Base-by-base conservation (phyloP, 257 asterid species). In the Fraxinus anomala region DNA sequence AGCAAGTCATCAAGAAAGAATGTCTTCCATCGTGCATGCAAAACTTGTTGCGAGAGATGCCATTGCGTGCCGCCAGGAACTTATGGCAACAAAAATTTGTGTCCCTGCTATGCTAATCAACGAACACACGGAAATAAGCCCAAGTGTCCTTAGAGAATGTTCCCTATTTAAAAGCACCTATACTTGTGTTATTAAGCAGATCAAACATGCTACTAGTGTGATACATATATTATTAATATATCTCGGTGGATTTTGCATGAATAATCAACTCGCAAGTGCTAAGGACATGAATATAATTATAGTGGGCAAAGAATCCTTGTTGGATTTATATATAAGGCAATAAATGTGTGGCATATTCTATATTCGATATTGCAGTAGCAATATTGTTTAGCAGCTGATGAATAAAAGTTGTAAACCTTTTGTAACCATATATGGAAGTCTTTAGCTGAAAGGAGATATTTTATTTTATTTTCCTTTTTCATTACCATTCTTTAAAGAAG, bases 51-150 rank as follows among this genome's bases (percentile, higher is more conserved):
- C 59, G 56, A 68, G 34, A 82, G 74, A 72, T 85, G 89, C 74
- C 49, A 82, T 7, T 85, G 89, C 33, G 89, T 85, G 33, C 89
- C 89, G 42, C 89, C 86, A 19, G 89, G 89, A 6, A 80, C 83
- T 54, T 80, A 80, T 28, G 86, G 89, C 30, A 72, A 85, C 77
- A 77, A 82, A 71, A 42, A 75, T 19, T 39, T 30, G 17, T 85
- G 89, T 56, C 89, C 86, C 17, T 85, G 89, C n/a, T 85, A 85
- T 24, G 86, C 89, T 42, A 70, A 61, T 6, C 76, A 70, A 23
- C 80, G 21, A 75, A 85, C 89, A 24, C 86, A 75, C 31, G 80
- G 85, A 17, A 75, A 82, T 36, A 73, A 34, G 61, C 89, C 80
- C 47, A 85, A 85, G 66, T 82, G 89, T 54, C 89, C 89, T 54